These are phyloP conservation scores for Pterulicium gracile DNA, from an alignment of 1,284 basidiomycete species.

Conservation along the genomic window DNA sequence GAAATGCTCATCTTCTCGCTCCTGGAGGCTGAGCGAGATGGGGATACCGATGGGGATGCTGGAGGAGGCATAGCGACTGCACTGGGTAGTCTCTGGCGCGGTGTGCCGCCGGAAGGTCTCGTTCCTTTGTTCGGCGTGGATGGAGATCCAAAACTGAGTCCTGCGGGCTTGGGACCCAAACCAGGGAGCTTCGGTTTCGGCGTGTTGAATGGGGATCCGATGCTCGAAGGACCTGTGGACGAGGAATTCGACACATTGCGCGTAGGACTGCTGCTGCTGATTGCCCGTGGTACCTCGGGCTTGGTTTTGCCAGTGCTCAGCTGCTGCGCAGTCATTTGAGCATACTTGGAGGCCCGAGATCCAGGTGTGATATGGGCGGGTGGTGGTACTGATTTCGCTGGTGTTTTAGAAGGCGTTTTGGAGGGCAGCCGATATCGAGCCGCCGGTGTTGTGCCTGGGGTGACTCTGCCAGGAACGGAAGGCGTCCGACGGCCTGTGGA, in stretches of 20 bases:
- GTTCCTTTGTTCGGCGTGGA: constrained; percentile 30
- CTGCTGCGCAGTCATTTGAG: constrained; percentile 76
- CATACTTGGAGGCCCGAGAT: constrained; percentile 75
- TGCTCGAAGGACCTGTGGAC: constrained; percentile 16
- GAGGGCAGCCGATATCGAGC: constrained; percentile 21
- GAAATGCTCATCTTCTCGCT: constrained; percentile 18
- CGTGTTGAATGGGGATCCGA: constrained; percentile 47
- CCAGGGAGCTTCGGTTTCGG: constrained; percentile 38
- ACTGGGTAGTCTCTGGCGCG: constrained; percentile 57
- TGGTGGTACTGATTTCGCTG: constrained; percentile 12
- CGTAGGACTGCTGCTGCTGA: constrained; percentile 25
- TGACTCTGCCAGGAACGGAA: constrained; percentile 20
- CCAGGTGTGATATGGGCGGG: constrained; percentile 59
- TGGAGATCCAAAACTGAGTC: constrained; percentile 27
- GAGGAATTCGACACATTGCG: constrained; percentile 23
- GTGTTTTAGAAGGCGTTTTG: constrained; percentile 14
- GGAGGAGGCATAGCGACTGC: constrained; percentile 72
- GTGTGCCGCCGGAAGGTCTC: constrained; percentile 40
- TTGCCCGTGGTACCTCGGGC: constrained; percentile 17
- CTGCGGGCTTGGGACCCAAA: constrained; percentile 19
- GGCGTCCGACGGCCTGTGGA: constrained; percentile 14
- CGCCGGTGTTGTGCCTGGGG: constrained; percentile 11
- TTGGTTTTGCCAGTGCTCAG: constrained; percentile 37
- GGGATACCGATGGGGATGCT: constrained; percentile 34
- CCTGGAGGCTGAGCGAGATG: constrained; percentile 21